Evolutionary conservation across 169 alveolate species (phyloP).

Genomic region (Cyclospora cayetanensis): DNA sequence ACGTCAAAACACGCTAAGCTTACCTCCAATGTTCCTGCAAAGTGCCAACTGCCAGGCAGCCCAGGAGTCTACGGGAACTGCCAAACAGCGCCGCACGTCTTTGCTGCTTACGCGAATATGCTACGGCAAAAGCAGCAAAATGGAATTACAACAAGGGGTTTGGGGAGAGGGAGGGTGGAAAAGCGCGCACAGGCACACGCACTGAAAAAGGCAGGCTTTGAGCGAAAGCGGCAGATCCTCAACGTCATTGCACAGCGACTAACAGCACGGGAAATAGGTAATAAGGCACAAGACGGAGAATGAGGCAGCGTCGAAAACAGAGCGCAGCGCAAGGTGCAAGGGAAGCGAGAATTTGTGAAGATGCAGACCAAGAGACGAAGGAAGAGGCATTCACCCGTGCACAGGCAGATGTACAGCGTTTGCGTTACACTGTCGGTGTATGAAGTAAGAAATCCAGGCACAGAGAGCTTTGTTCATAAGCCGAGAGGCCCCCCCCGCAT

Average conservation of each 20-base stretch:
- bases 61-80: not conserved
- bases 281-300: not conserved
- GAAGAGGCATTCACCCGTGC: not conserved
- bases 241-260: too few species aligned
- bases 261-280: not conserved
- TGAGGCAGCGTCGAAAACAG: not conserved
- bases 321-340: not conserved
- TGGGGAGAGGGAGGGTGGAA: too few species aligned
- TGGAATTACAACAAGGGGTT: too few species aligned
- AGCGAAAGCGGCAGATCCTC: too few species aligned
- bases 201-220: too few species aligned
- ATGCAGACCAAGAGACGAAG: not conserved
- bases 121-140: not conserved
- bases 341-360: not conserved
- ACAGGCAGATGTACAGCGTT: not conserved
- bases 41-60: conserved; percentile 1
- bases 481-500: too few species aligned
- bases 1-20: not conserved
- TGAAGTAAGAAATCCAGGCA: too few species aligned
- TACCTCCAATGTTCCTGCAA: not conserved
- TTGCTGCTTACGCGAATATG: not conserved
- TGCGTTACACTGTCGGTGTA: too few species aligned
- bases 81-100: conserved; percentile 7
- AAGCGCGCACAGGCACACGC: too few species aligned
- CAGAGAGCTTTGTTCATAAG: too few species aligned